Conservation (phyloP, 805 yeast species). For the Candida pseudofarinosa region DNA sequence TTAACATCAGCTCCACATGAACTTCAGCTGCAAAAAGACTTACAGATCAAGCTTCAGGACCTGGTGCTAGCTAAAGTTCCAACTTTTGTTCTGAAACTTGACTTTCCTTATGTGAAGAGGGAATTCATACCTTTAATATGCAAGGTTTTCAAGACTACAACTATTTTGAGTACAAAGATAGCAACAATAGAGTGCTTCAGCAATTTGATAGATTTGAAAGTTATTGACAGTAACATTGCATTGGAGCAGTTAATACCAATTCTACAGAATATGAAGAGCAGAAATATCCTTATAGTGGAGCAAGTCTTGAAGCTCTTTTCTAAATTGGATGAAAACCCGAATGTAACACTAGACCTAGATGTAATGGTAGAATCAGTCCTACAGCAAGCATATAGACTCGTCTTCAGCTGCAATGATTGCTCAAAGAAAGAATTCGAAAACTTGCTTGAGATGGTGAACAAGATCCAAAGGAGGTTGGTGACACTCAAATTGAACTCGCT, state of each 20-base stretch:
- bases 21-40: slow-evolving; percentile 21
- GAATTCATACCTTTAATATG: slow-evolving; percentile 71
- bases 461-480: slow-evolving; percentile 18
- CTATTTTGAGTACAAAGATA: slow-evolving; percentile 73
- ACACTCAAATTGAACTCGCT: slow-evolving; percentile 16
- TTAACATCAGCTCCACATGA: slow-evolving; percentile 24
- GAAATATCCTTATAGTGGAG: slow-evolving; percentile 62
- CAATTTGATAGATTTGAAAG: slow-evolving; percentile 50
- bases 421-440: slow-evolving; percentile 27
- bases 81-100: slow-evolving; percentile 44
- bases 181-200: slow-evolving; percentile 60
- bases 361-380: slow-evolving; percentile 23
- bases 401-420: slow-evolving; percentile 38
- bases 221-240: slow-evolving; percentile 67
- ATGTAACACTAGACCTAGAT: slow-evolving; percentile 28
- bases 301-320: slow-evolving; percentile 44
- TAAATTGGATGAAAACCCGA: slow-evolving; percentile 44
- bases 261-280: slow-evolving; percentile 67
- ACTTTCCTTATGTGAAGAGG: slow-evolving; percentile 68
- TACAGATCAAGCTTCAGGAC: slow-evolving; percentile 47
- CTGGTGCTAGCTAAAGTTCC: slow-evolving; percentile 43
- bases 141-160: slow-evolving; percentile 76
- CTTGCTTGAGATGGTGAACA: slow-evolving; percentile 20
- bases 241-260: slow-evolving; percentile 80
- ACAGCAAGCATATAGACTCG: slow-evolving; percentile 28